phyloP scores from a whole-genome alignment of 371 early-diverging fungal genomes.

The Fennellomyces sp. region DNA sequence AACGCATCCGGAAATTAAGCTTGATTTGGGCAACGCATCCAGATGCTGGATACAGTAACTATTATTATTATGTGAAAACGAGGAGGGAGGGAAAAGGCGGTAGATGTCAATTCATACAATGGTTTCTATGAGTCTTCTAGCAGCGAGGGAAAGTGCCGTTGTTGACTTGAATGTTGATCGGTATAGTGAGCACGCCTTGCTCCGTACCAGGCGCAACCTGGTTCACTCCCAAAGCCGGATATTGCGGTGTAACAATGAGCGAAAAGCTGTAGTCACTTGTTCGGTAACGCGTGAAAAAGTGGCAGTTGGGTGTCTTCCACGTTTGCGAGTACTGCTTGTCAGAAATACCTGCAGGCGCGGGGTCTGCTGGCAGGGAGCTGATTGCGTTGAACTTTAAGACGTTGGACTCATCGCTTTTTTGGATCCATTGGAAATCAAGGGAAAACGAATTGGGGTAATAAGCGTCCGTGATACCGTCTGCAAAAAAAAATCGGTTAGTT shows the following conservation, averaged over 20 bases:
- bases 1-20: too few relatives aligned
- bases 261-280: constrained; percentile 17
- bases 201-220: constrained; percentile 13
- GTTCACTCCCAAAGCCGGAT: constrained; percentile 6
- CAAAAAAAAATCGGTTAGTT: neutral
- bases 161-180: constrained; percentile 19
- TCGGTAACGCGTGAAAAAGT: constrained; percentile 28
- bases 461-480: constrained; percentile 15
- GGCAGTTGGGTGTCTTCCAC: constrained; percentile 28
- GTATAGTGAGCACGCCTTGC: constrained; percentile 13
- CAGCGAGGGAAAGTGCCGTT: constrained; percentile 26
- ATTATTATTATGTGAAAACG: neutral
- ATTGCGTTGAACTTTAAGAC: constrained; percentile 13
- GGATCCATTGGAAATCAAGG: constrained; percentile 21
- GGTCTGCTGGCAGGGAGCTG: constrained; percentile 2
- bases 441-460: constrained; percentile 18
- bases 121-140: too few relatives aligned
- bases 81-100: neutral
- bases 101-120: too few relatives aligned
- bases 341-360: constrained; percentile 21
- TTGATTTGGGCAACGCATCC: too few relatives aligned
- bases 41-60: too few relatives aligned
- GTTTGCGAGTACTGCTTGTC: constrained; percentile 17
- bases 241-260: constrained; percentile 14
- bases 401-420: constrained; percentile 13